phyloP scores from a whole-genome alignment of 2,329 filamentous ascomycete species.

The Phaeosphaeriaceae sp. region DNA sequence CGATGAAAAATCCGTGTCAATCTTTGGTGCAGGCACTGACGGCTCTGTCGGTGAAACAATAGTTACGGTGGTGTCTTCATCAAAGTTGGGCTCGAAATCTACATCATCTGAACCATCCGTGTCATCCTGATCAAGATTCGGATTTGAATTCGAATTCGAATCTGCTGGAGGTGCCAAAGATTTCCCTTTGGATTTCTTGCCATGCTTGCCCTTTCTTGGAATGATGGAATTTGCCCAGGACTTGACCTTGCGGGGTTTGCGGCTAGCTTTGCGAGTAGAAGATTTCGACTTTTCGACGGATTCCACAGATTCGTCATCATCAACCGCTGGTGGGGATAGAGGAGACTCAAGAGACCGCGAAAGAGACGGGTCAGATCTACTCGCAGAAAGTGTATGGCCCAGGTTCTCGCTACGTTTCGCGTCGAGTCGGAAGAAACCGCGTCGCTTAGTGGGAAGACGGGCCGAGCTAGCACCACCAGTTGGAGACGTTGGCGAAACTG shows the following conservation, averaged over 20 bases:
- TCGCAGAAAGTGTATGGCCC: slow-evolving; percentile 34
- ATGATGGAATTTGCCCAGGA: slow-evolving; percentile 73
- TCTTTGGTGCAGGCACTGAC: slow-evolving; percentile 27
- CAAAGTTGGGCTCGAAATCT: slow-evolving; percentile 50
- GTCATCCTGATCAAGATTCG: slow-evolving; percentile 35
- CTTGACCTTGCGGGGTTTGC: slow-evolving; percentile 72
- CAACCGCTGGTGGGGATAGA: slow-evolving; percentile 31
- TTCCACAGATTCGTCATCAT: slow-evolving; percentile 39
- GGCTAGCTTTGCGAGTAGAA: slow-evolving; percentile 61
- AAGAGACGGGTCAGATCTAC: slow-evolving; percentile 44
- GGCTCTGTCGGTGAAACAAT: slow-evolving; percentile 46
- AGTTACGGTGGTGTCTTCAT: slow-evolving; percentile 50
- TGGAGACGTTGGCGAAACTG: slow-evolving; percentile 32
- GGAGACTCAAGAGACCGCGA: slow-evolving; percentile 35
- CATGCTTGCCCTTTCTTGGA: slow-evolving; percentile 64
- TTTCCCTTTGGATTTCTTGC: slow-evolving; percentile 53
- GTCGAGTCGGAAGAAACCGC: slow-evolving; percentile 58
- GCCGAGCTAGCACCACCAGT: slow-evolving; percentile 2
- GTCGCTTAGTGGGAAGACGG: slow-evolving; percentile 39
- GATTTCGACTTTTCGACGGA: slow-evolving; percentile 52
- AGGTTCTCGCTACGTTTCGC: slow-evolving; percentile 51
- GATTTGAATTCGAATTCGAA: slow-evolving; percentile 23
- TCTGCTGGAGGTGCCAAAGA: slow-evolving; percentile 39
- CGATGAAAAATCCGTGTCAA: slow-evolving; percentile 44
- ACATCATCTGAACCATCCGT: slow-evolving; percentile 44